Evolutionary conservation across 495 filamentous ascomycete genomes (phyloP), one percentile per base, ranked within the genome.

Genomic region (Tetracladium setigerum): DNA sequence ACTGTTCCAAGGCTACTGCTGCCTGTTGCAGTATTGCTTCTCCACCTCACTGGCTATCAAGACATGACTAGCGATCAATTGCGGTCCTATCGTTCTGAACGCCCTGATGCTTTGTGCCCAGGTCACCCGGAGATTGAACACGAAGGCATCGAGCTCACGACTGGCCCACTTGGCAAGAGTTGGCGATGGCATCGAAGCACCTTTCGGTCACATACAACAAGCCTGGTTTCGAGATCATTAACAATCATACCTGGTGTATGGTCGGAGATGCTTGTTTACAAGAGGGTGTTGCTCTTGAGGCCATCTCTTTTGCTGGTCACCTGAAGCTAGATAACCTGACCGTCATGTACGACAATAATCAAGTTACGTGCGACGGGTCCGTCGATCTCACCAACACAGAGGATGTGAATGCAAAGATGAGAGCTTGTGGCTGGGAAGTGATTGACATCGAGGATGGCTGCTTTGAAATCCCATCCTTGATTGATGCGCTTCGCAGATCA

Each of bases 81-180:
- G 22, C 71, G 73, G 39, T 72, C 72, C 11, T 82, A 81, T 52
- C 73, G 77, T 56, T 77, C 71, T 35, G 34, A 27, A 38, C 8
- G 15, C 15, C 11, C 36, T 7, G 17, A 38, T 8, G 7, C 71
- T 10, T 53, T 78, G 0, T 78, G 72, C 41, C 79, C 73, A 30
- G 79, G 73, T 1, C 78, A 83, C 49, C 79, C 78, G 0, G 78
- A 83, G 52, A 79, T 80, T 35, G 78, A 82, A 47, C 65, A 73
- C 35, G 68, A 72, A n/a, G 79, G 76, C 6, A 71, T 83, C 43
- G 79, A 82, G 57, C 74, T 83, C 1, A 83, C 79, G 1, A 82
- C 78, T 0, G 77, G 78, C 1, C 78, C 78, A 1, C 65, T 82
- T 17, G 78, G 78, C 4, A 77, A 79, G 55, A 77, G 78, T 44